Conservation (phyloP, 148 eudicot genomes). For the Bassia scoparia region DNA sequence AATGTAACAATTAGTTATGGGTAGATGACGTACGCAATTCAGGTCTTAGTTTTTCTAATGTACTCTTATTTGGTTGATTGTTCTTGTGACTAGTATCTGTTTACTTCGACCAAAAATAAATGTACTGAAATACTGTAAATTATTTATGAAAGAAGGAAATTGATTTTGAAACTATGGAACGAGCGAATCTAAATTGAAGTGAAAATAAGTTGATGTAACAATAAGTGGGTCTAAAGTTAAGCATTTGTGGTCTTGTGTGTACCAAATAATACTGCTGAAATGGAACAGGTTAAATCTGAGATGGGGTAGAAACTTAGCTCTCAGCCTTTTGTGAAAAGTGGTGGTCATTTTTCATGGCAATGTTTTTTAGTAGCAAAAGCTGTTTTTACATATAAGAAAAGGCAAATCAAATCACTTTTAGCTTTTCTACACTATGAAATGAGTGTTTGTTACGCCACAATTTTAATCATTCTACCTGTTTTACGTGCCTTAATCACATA, state of each 20-base stretch:
- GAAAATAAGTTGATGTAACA: too few relatives aligned
- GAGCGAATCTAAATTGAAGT: too few relatives aligned
- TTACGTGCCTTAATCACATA: not conserved
- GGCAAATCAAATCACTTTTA: conserved; percentile 22
- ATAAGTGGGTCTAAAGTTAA: conserved; percentile 15
- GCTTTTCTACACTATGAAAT: conserved; percentile 8
- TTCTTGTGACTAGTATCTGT: too few relatives aligned
- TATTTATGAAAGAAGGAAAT: too few relatives aligned
- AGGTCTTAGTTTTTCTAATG: too few relatives aligned
- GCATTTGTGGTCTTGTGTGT: conserved; percentile 6
- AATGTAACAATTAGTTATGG: too few relatives aligned
- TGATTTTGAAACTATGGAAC: too few relatives aligned
- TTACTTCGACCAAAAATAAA: too few relatives aligned
- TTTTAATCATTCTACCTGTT: conserved; percentile 17
- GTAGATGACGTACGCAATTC: too few relatives aligned
- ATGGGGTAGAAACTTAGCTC: not conserved
- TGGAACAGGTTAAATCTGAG: not conserved
- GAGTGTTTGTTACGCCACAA: conserved; percentile 22
- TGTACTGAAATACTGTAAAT: too few relatives aligned
- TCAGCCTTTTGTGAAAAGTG: conserved; percentile 25
- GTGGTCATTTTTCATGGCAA: conserved; percentile 7
- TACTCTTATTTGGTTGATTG: too few relatives aligned
- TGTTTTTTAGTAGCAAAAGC: conserved; percentile 15
- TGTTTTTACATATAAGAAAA: conserved; percentile 18
- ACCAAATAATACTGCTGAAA: conserved; percentile 2